Evolutionary conservation across 169 alveolate genomes (phyloP), one percentile per base, ranked within the genome.

Genomic region (Plasmodium vinckei): DNA sequence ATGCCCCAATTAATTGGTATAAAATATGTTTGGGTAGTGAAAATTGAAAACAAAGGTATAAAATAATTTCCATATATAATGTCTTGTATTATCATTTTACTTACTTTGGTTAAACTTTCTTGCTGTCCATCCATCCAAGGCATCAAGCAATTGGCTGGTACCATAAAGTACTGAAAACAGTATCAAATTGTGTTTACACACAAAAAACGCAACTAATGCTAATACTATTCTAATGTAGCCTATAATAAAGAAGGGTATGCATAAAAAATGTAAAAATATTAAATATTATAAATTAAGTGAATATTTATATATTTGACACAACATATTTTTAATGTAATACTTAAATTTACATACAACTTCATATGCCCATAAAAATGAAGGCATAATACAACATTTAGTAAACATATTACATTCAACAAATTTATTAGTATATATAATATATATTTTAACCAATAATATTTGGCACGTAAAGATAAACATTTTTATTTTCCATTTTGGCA

Each of bases 81-180:
- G 42, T 4, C 7, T 33, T 4, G 3, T 3, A 33, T 33, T 33
- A 27, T 84, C 17, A 27, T 61, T 59, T 47, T 49, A 82, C 23
- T 1, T 10, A 86, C 91, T 70, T 65, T 86, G 91, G 60, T 86
- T 86, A 21, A 56, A 86, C 25, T 59, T 86, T 21, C 91, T 86
- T 17, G 91, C 91, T 13, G 91, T 70, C 87, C 87, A 86, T 23
- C 91, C 91, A 46, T 86, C 91, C 21, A 59, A 63, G 19, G 87
- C 87, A 56, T 86, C 91, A 21, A 86, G 49, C 3, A 70, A n/a
- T 86, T 86, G 91, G 42, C 87, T 86, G 15, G 25, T 49, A 23
- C 61, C 44, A 54, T 86, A 69, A 70, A 86, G 61, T 9, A 59
- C 1, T 19, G 47, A 44, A 71, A 86, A 86, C 7, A 86, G 17